Percentiles rank a stretch among this genome's conserved stretches.
Conservation (phyloP, 176 grass and related monocot species). For the Oryza longistaminata region DNA sequence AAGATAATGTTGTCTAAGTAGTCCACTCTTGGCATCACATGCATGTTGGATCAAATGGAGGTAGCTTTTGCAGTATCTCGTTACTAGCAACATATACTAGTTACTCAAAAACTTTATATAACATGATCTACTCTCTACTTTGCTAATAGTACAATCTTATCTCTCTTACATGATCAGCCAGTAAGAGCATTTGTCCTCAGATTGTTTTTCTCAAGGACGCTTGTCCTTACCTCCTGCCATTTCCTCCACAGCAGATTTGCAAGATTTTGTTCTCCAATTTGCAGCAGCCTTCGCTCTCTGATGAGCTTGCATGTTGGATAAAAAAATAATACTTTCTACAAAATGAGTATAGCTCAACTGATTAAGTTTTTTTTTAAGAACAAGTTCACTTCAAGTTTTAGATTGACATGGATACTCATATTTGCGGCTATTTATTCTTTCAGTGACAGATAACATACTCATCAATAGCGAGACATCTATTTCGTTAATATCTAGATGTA, state of each 20-base stretch:
- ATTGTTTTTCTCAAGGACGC: not conserved
- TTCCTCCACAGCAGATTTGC: slow-evolving; percentile 18
- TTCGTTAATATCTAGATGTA: no score
- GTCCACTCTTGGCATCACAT: not conserved
- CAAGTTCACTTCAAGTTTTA: no score
- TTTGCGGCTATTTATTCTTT: no score
- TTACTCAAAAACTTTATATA: not conserved
- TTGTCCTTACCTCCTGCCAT: not conserved
- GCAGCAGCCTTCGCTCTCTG: not conserved
- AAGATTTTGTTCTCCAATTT: slow-evolving; percentile 32
- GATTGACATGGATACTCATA: no score
- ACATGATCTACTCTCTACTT: not conserved
- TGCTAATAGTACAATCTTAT: not conserved
- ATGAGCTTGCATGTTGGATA: not conserved
- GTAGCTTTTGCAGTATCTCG: not conserved
- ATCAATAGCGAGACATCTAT: no score
- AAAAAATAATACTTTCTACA: not conserved
- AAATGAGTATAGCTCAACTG: no score
- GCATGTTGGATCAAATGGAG: slow-evolving; percentile 29
- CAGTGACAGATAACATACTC: no score
- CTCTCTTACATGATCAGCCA: not conserved
- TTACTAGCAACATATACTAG: not conserved
- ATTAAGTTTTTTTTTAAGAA: no score
- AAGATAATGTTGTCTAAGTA: not conserved
- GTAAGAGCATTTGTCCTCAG: no score